Evolutionary conservation across 2,329 filamentous ascomycete genomes (phyloP), one percentile per base, ranked within the genome.

Genomic region (Talaromyces sp.): DNA sequence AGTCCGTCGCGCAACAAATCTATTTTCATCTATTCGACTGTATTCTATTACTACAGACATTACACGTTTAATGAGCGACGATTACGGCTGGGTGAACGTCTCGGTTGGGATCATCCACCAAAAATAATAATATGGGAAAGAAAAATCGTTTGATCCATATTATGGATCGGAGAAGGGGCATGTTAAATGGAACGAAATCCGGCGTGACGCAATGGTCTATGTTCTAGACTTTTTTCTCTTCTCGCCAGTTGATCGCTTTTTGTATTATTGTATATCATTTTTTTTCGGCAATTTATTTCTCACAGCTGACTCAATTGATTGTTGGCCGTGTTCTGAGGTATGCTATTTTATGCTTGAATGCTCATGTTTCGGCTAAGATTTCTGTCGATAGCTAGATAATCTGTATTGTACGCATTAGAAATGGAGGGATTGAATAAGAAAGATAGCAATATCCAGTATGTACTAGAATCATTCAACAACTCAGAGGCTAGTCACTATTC

Each of bases 61-160:
- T 58, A 53, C 33, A 60, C 50, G 58, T 57, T 57, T 56, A 60
- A 60, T 60, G 53, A 54, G 53, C 41, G 53, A 53, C 54, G 53
- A 40, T 60, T 53, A 53, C 28, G 45, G 31, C 55, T 52, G 53
- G 52, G 57, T 37, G 19, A 22, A 48, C 40, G 28, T 59, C 56
- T 53, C 31, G 37, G 31, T 51, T 59, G 45, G 37, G 25, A 45
- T 57, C 36, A 37, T 52, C 35, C 21, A 45, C 17, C 31, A 10
- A 48, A 48, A 52, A 52, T 52, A 6, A 39, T 52, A 52, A 28
- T 39, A 28, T 39, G 48, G 33, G 48, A 52, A 52, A 25, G 33
- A 21, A 52, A 17, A 39, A 13, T 39, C 48, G 33, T 37, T 52
- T 17, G 11, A 8, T 52, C 35, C 33, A 37, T 39, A 33, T 7